phyloP scores from a whole-genome alignment of 1,139 yeast species.

The Geotrichum aggregatum region DNA sequence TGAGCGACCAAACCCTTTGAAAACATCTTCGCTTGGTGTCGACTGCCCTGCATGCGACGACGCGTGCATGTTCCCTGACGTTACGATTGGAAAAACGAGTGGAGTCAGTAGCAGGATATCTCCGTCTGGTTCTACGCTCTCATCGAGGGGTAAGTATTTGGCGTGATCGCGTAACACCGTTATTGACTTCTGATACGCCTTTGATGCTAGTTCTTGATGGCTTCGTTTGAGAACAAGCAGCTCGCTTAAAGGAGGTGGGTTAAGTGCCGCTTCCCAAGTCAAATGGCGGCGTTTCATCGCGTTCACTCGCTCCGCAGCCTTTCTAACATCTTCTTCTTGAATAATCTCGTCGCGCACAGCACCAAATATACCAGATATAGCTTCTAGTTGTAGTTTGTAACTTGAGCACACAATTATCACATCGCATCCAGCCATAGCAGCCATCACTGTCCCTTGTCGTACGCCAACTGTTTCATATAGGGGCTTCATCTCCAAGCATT shows the following conservation, averaged over 20 bases:
- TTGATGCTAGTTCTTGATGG: slow-evolving; percentile 47
- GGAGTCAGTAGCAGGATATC: slow-evolving; percentile 53
- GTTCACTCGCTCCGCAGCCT: slow-evolving; percentile 47
- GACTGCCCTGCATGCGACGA: background rate
- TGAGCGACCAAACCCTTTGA: slow-evolving; percentile 41
- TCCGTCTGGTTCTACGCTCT: slow-evolving; percentile 40
- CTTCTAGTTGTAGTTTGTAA: slow-evolving; percentile 54
- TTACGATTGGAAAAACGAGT: slow-evolving; percentile 37
- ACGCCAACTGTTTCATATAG: slow-evolving; percentile 59
- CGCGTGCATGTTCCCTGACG: background rate
- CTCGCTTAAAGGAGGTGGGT: slow-evolving; percentile 33
- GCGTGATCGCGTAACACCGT: slow-evolving; percentile 57
- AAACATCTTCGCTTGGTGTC: slow-evolving; percentile 56
- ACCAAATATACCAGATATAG: slow-evolving; percentile 51
- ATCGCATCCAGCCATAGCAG: slow-evolving; percentile 64
- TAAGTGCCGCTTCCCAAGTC: slow-evolving; percentile 48
- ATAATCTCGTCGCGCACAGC: slow-evolving; percentile 53
- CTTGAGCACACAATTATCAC: slow-evolving; percentile 62
- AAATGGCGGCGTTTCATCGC: slow-evolving; percentile 46
- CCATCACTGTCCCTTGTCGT: slow-evolving; percentile 62
- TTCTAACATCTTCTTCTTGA: slow-evolving; percentile 46
- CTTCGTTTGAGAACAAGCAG: slow-evolving; percentile 41
- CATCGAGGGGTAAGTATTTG: slow-evolving; percentile 51
- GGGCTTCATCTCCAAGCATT: slow-evolving; percentile 64
- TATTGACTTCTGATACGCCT: slow-evolving; percentile 52